Evolutionary conservation across 1,284 basidiomycete species (phyloP), one percentile per base, ranked within the genome.

Genomic region (Ustilago nuda): DNA sequence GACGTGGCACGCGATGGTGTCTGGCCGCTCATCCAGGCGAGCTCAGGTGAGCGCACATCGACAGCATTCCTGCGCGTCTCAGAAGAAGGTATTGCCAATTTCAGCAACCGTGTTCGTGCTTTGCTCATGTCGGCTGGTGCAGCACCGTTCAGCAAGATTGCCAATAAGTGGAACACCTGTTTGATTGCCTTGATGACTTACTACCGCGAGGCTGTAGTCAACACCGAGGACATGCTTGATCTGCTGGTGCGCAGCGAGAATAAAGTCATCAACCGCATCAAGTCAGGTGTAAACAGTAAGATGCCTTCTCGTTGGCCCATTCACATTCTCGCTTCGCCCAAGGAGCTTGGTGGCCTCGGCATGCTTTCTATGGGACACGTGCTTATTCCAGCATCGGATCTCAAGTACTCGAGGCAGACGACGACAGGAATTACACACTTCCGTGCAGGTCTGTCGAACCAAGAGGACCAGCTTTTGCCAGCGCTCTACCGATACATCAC

Each of bases 361-460:
- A 98, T 98, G 97, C 89, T 99, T 82, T 98, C 95, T 1, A 99
- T 99, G 97, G 95, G 95, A 36, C 97, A 99, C 87, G 95, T 99
- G 50, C 89, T 99, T 61, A 99, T 99, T 75, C 97, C 97, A 23
- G 94, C 97, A 81, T 95, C 94, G 82, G 97, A 99, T 84, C 89
- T 99, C 56, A 91, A 95, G 62, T 99, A 95, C 95, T 95, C 93
- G 56, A 98, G 97, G 86, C 97, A 99, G 87, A 99, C 97, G 23
- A 97, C 98, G 79, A 92, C 95, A 6, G 84, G 66, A 95, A 79
- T 82, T 69, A 95, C 94, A 6, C 95, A 98, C 87, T 98, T 98
- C 93, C 92, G 95, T 82, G 93, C 94, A 64, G 96, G 95, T 86
- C 95, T 98, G 94, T 78, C 80, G 51, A 94, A 95, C 79, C 94